phyloP scores from a whole-genome alignment of 768 basidiomycete genomes.

The Dictyophora rubrovolvata region DNA sequence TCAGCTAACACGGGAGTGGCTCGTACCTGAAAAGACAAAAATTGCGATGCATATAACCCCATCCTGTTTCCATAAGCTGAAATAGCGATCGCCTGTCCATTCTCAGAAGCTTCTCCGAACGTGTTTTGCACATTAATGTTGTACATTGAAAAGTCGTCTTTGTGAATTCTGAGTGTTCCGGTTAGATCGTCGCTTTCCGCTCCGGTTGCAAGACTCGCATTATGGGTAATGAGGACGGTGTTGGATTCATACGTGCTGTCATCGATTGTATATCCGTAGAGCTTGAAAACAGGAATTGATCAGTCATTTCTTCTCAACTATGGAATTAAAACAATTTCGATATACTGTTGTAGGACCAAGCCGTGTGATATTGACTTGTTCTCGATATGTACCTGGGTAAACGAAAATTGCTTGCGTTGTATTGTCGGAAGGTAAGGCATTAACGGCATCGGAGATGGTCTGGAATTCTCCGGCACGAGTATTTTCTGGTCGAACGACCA shows the following conservation, averaged over 20 bases:
- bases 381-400: slow-evolving; percentile 36
- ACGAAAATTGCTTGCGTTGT: slow-evolving; percentile 34
- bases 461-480: slow-evolving; percentile 31
- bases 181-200: slow-evolving; percentile 10
- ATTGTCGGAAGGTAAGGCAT: slow-evolving; percentile 31
- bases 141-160: slow-evolving; percentile 10
- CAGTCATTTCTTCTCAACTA: not conserved
- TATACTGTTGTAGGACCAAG: slow-evolving; percentile 34
- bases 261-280: slow-evolving; percentile 11
- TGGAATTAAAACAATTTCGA: not conserved
- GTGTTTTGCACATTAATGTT: slow-evolving; percentile 12
- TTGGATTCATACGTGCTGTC: slow-evolving; percentile 4
- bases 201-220: slow-evolving; percentile 5
- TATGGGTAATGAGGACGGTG: slow-evolving; percentile 10
- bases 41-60: slow-evolving; percentile 12
- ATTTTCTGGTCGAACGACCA: slow-evolving; percentile 31
- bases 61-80: slow-evolving; percentile 36
- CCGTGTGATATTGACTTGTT: slow-evolving; percentile 36
- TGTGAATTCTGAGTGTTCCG: slow-evolving; percentile 11
- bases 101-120: slow-evolving; percentile 27
- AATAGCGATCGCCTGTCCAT: slow-evolving; percentile 36
- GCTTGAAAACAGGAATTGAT: not conserved
- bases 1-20: too few relatives aligned
- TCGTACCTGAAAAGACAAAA: slow-evolving; percentile 14
- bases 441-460: slow-evolving; percentile 31